Evolutionary conservation across 495 filamentous ascomycete genomes (phyloP), one percentile per base, ranked within the genome.

Genomic region (Venustampulla echinocandica): DNA sequence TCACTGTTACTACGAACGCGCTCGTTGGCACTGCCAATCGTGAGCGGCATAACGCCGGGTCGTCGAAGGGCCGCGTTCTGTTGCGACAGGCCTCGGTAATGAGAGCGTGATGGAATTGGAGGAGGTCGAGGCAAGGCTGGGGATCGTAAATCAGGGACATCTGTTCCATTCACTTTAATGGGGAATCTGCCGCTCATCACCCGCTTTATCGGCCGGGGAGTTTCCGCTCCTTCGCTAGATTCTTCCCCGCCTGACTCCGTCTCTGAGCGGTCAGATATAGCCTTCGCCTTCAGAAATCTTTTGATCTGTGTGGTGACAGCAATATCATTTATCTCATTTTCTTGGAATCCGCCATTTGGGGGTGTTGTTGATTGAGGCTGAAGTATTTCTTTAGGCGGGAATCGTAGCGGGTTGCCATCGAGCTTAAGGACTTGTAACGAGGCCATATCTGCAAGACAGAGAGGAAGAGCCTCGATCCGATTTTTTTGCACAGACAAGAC

Each of bases 1-100:
- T 97, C 90, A 47, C 87, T 94, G 53, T 95, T 92, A 54, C 88
- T 95, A 35, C 90, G 79, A 35, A 86, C 79, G 19, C 89, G 77
- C 57, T 97, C 90, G 57, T 76, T 80, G n/a, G 69, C 63, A 47
- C 82, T 90, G 9, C 75, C 72, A 36, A 82, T 75, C 10, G 75
- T 69, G 25, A 87, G 65, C 25, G 86, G 85, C 57, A 80, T 74
- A 22, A 85, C 68, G 13, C 76, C 77, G 2, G 88, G 86, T 45
- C 84, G 69, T 36, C 80, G 78, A 20, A 79, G 67, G 9, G 67
- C 67, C 1, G 74, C 68, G 41, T 75, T 81, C 50, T 87, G 82
- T 44, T 86, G 84, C 5, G 86, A 92, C 0, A 82, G 73, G 14
- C 83, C 79, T 6, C 87, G 81, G 53, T 82, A 83, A 56, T 95